Percentiles rank a stretch among this genome's conserved stretches.
These are phyloP conservation scores for Collybia nuda DNA, from an alignment of 768 basidiomycete species.

Conservation along the genomic window DNA sequence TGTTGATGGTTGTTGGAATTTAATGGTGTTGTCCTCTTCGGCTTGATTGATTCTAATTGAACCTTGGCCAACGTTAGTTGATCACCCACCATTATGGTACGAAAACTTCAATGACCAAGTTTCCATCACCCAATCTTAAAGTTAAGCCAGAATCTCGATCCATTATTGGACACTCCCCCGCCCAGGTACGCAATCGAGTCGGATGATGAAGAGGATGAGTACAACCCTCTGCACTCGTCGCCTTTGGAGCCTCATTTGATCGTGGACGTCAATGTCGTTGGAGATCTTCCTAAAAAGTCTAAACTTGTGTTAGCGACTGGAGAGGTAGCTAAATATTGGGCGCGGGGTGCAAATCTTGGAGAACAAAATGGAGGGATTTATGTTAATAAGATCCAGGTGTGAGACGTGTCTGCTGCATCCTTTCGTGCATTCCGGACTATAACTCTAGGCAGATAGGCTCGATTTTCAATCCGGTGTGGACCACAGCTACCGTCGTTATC, in stretches of 20 bases:
- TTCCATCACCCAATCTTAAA: constrained; percentile 1
- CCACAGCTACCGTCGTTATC: constrained; percentile 42
- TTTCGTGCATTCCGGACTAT: neutral
- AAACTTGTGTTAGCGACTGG: constrained; percentile 47
- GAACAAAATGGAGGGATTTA: constrained; percentile 47
- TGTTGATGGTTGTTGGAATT: constrained; percentile 11
- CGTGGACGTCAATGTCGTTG: constrained; percentile 37
- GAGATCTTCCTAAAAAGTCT: constrained; percentile 24
- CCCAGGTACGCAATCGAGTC: constrained; percentile 66
- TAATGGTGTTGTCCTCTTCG: no score
- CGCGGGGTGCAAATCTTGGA: constrained; percentile 48
- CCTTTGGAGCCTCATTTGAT: constrained; percentile 15
- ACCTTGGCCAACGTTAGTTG: neutral
- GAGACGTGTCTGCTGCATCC: constrained; percentile 3
- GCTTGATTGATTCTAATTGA: neutral
- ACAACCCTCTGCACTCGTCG: constrained; percentile 36
- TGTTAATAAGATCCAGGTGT: constrained; percentile 47
- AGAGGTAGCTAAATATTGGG: constrained; percentile 49
- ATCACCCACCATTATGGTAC: constrained; percentile 12
- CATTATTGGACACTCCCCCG: constrained; percentile 53
- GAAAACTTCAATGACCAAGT: neutral
- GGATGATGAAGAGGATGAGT: constrained; percentile 68
- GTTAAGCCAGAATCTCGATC: constrained; percentile 46
- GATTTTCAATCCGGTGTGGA: constrained; percentile 51
- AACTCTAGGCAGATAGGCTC: constrained; percentile 42